These are phyloP conservation scores for Sonneratia alba DNA, from an alignment of 345 rosid species.

Conservation along the genomic window DNA sequence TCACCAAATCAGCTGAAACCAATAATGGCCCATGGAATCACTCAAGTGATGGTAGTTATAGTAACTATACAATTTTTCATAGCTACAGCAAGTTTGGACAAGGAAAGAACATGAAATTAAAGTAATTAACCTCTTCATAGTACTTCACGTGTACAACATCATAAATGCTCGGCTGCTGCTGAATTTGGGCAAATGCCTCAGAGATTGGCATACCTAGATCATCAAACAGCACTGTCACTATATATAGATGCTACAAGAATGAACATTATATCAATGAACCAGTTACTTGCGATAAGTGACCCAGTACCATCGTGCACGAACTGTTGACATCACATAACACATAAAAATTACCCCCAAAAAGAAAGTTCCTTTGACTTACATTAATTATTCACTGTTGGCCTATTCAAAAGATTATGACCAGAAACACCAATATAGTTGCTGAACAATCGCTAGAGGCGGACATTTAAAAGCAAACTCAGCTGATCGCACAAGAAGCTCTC, in stretches of 20 bases:
- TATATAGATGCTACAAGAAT: conserved; percentile 1
- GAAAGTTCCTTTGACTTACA: too few relatives aligned
- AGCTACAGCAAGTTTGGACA: neutral
- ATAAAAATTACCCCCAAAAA: neutral
- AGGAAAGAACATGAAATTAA: neutral
- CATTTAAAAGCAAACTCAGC: neutral
- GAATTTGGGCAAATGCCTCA: conserved; percentile 86
- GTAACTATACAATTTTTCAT: neutral
- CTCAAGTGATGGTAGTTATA: neutral
- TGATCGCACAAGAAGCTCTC: neutral
- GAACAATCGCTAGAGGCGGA: neutral
- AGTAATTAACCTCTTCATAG: conserved; percentile 62
- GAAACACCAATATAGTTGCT: neutral
- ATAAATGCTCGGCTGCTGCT: conserved; percentile 87
- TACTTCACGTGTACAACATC: conserved; percentile 95
- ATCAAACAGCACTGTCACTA: conserved; percentile 1
- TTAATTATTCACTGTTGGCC: neutral
- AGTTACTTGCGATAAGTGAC: neutral
- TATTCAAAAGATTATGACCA: neutral
- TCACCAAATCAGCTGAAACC: neutral
- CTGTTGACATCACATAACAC: neutral
- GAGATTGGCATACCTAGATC: conserved; percentile 81
- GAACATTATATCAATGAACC: neutral
- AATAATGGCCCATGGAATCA: neutral
- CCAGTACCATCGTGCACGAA: neutral